Evolutionary conservation across 805 yeast species (phyloP), one percentile per base, ranked within the genome.

Genomic region (Myxozyma sirexii): DNA sequence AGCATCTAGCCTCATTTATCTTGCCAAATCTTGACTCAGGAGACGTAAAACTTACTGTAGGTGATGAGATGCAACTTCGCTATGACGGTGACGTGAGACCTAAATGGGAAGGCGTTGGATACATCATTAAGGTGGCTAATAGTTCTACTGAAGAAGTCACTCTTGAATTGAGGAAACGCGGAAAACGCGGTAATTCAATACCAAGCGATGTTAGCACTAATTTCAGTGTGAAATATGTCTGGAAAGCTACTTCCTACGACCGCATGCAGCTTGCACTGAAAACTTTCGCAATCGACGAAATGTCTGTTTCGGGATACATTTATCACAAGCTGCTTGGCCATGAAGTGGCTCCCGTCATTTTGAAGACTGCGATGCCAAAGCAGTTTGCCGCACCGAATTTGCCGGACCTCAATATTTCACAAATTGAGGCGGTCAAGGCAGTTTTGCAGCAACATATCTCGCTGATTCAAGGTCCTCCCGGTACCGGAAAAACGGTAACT

Each of bases 401-500:
- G 61, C 82, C 90, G 0, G 82, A 82, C 54, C 77, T 92, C 65
- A 92, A 92, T 71, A 79, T 77, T 6, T 89, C 97, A 1, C 97
- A 92, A 72, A 80, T 81, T 1, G 82, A 81, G 68, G 97, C 97
- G 0, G 90, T 92, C 26, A 77, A 80, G 54, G 74, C 80, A 10
- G 96, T 86, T 0, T 72, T 90, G 59, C 81, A 81, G 67, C 78
- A 84, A 65, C 96, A 96, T 1, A 76, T 91, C 45, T 82, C 94
- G 4, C 78, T 90, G 65, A 90, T 90, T 63, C 97, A 92, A 72
- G 97, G 97, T 17, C 97, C 97, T 8, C 97, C 97, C 2, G 96
- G 96, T 64, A 92, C 97, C 0, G 97, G 97, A 71, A 92, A 92
- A 71, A 92, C 97, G 0, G 96, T 90, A 15, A 91, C 97, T 0